These are phyloP conservation scores for Aspergillus fijiensis DNA, from an alignment of 2,329 filamentous ascomycete genomes.

Conservation along the genomic window DNA sequence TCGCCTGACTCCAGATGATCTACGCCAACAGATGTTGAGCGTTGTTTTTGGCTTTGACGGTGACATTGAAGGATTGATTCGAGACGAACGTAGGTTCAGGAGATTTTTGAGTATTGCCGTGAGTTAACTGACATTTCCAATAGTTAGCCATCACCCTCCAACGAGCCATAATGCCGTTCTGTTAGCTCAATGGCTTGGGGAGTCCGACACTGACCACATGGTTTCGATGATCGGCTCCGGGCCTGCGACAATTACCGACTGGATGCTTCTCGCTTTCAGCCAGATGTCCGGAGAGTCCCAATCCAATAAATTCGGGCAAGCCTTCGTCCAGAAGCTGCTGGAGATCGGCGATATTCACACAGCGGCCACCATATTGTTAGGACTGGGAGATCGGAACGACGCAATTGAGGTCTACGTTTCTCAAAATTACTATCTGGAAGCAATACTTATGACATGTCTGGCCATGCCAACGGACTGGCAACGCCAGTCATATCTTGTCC, in stretches of 20 bases:
- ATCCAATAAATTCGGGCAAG: slow-evolving; percentile 85
- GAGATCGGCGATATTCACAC: slow-evolving; percentile 89
- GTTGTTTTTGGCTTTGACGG: slow-evolving; percentile 95
- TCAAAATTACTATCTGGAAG: slow-evolving; percentile 88
- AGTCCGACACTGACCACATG: slow-evolving; percentile 79
- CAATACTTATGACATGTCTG: slow-evolving; percentile 81
- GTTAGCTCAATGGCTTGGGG: slow-evolving; percentile 88
- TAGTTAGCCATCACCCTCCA: slow-evolving; percentile 66
- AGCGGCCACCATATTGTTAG: slow-evolving; percentile 87
- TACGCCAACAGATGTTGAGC: slow-evolving; percentile 85
- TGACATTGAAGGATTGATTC: slow-evolving; percentile 75
- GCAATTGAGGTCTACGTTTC: slow-evolving; percentile 96
- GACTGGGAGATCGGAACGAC: slow-evolving; percentile 87
- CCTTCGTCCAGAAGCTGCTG: slow-evolving; percentile 85
- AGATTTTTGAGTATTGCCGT: background rate
- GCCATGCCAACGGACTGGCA: slow-evolving; percentile 86
- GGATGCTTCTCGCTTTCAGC: slow-evolving; percentile 92
- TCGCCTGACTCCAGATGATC: slow-evolving; percentile 69
- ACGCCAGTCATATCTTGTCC: slow-evolving; percentile 79
- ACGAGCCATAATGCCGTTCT: slow-evolving; percentile 78
- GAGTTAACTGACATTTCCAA: slow-evolving; percentile 16
- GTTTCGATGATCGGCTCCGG: slow-evolving; percentile 71
- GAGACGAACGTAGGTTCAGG: slow-evolving; percentile 66
- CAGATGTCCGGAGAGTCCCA: slow-evolving; percentile 76
- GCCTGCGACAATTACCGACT: slow-evolving; percentile 89